phyloP scores from a whole-genome alignment of 164 flowering plant species.

The Umbilicus rupestris region DNA sequence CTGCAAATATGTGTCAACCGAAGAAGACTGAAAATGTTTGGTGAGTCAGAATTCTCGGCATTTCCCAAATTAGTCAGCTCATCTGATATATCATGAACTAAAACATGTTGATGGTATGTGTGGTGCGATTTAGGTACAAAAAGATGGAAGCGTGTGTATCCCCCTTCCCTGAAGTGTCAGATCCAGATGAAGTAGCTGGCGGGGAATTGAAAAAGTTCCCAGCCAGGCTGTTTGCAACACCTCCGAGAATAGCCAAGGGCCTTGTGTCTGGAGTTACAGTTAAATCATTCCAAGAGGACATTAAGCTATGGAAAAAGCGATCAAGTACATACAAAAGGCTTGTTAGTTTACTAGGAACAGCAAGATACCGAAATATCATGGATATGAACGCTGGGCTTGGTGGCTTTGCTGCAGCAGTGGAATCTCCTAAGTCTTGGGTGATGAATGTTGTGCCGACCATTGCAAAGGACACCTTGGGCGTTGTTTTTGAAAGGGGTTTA shows the following conservation, averaged over 20 bases:
- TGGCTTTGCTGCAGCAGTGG: slow-evolving; percentile 75
- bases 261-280: slow-evolving; percentile 48
- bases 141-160: slow-evolving; percentile 60
- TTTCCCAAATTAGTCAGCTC: background rate
- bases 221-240: slow-evolving; percentile 58
- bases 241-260: slow-evolving; percentile 61
- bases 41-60: slow-evolving; percentile 32
- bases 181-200: slow-evolving; percentile 53
- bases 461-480: slow-evolving; percentile 60
- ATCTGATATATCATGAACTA: background rate
- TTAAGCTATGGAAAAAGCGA: slow-evolving; percentile 65
- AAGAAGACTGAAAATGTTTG: slow-evolving; percentile 65
- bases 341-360: slow-evolving; percentile 46
- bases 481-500: slow-evolving; percentile 72
- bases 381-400: slow-evolving; percentile 94
- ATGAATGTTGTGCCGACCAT: slow-evolving; percentile 86
- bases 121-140: slow-evolving; percentile 47
- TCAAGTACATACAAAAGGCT: slow-evolving; percentile 56
- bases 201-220: slow-evolving; percentile 77
- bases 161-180: slow-evolving; percentile 49
- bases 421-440: slow-evolving; percentile 75
- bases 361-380: slow-evolving; percentile 72
- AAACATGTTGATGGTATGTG: background rate
- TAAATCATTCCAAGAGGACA: slow-evolving; percentile 58
- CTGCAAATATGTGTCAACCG: slow-evolving; percentile 37